phyloP scores from a whole-genome alignment of 2,329 filamentous ascomycete genomes.

The Byssothecium circinans region DNA sequence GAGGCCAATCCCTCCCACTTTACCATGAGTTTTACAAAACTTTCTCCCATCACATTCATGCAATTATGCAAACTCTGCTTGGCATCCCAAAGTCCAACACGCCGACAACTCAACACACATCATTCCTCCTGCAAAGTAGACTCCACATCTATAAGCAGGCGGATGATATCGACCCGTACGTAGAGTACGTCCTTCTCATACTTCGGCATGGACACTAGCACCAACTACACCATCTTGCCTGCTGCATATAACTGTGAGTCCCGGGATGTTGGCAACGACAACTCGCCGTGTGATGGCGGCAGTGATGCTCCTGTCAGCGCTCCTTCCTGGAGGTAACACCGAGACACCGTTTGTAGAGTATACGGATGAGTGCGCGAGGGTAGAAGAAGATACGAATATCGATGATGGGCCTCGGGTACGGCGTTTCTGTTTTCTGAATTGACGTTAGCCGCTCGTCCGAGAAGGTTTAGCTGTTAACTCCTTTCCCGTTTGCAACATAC shows the following conservation, averaged over 20 bases:
- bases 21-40: too few relatives aligned
- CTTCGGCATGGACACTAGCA: conserved; percentile 32
- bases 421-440: conserved; percentile 4
- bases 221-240: conserved; percentile 30
- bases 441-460: conserved; percentile 21
- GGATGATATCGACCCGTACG: conserved; percentile 56
- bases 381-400: neutral
- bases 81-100: too few relatives aligned
- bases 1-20: too few relatives aligned
- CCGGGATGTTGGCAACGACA: conserved; percentile 32
- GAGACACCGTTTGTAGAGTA: too few relatives aligned
- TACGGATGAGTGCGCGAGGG: too few relatives aligned
- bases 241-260: conserved; percentile 29
- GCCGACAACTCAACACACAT: too few relatives aligned
- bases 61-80: too few relatives aligned
- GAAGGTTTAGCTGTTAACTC: neutral
- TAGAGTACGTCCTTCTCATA: conserved; percentile 61
- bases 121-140: conserved; percentile 59
- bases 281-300: conserved; percentile 20
- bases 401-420: conserved; percentile 7
- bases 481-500: conserved; percentile 11
- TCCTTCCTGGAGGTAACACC: neutral
- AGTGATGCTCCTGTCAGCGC: conserved; percentile 10
- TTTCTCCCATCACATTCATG: too few relatives aligned
- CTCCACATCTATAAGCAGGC: conserved; percentile 50